These are phyloP conservation scores for Daldinia loculata DNA, from an alignment of 495 filamentous ascomycete genomes.

Conservation along the genomic window DNA sequence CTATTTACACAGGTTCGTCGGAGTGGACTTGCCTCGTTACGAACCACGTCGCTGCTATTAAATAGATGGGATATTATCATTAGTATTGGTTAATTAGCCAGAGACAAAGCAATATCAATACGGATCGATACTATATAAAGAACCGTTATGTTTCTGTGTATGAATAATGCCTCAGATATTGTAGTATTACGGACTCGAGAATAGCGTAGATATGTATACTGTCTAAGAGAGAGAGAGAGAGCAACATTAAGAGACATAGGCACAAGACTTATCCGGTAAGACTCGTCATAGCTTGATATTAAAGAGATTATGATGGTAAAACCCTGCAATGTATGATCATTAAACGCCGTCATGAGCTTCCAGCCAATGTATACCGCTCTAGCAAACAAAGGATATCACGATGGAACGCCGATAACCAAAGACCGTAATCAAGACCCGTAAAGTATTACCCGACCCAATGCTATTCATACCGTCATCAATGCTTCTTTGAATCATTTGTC, in stretches of 20 bases:
- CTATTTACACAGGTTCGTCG: conserved; percentile 52
- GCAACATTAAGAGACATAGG: no score
- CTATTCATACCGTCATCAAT: conserved; percentile 18
- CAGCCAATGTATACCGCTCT: neutral
- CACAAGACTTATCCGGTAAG: no score
- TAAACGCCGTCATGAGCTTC: neutral
- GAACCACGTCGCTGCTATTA: conserved; percentile 64
- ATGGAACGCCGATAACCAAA: conserved; percentile 27
- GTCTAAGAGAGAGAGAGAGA: no score
- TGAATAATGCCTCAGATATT: no score
- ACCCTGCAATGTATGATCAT: neutral
- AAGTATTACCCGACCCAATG: neutral
- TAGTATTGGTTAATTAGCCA: no score
- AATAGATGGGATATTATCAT: neutral
- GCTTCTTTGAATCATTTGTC: neutral
- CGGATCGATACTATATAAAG: no score
- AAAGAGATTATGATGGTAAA: neutral
- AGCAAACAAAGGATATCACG: conserved; percentile 24
- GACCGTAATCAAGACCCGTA: neutral
- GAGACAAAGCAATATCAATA: no score
- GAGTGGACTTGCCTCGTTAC: conserved; percentile 57
- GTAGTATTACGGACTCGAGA: no score
- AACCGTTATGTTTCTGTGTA: no score
- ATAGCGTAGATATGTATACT: no score
- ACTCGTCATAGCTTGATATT: no score